Evolutionary conservation across 441 rosid species (phyloP).

Genomic region (Brassica balearica): DNA sequence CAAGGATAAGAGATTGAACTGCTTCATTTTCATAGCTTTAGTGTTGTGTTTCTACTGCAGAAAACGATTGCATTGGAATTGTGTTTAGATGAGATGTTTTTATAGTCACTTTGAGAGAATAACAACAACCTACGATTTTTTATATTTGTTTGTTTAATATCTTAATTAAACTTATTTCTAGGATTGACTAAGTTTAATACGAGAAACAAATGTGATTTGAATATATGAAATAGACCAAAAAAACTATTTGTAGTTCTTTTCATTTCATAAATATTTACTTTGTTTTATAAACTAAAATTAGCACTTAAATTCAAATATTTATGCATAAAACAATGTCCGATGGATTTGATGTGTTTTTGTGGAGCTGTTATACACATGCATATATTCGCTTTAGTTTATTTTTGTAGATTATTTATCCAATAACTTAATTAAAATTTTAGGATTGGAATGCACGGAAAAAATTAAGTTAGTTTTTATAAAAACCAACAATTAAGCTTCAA

Average conservation of each 20-base stretch:
- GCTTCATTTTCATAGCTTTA: slow-evolving; percentile 31
- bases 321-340: background rate
- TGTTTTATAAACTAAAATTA: background rate
- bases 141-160: background rate
- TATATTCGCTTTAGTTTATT: background rate
- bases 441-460: too few species aligned
- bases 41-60: background rate
- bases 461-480: background rate
- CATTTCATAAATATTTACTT: background rate
- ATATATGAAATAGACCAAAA: background rate
- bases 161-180: background rate
- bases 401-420: background rate
- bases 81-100: background rate
- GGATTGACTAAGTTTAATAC: slow-evolving; percentile 28
- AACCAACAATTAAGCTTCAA: background rate
- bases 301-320: background rate
- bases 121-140: background rate
- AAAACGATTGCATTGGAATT: background rate
- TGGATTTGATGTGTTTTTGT: background rate
- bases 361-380: background rate
- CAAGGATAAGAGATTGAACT: slow-evolving; percentile 4
- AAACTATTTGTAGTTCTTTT: background rate
- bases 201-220: background rate
- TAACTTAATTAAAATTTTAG: background rate
- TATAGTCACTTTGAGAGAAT: slow-evolving; percentile 11